Base-by-base conservation (phyloP, 805 yeast species). In the Yarrowia sp. region DNA sequence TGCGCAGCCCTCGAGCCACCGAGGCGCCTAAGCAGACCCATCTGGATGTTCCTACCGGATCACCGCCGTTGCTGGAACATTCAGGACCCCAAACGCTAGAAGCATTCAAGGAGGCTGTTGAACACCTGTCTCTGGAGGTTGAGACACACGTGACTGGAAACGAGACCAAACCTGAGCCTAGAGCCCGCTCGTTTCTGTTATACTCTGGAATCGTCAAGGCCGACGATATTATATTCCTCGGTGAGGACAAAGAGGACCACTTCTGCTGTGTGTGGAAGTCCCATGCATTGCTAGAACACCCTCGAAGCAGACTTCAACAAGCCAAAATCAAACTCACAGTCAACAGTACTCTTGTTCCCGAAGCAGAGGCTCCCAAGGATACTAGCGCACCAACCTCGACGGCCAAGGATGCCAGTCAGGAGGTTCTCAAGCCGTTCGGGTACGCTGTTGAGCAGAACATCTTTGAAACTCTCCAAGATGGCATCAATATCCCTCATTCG, bases 201-300 rank as follows among this genome's bases (percentile, higher is more conserved):
- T 58, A 58, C n/a, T 58, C 64, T 10, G 64, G 64, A 6, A 58
- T 43, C n/a, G 40, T 43, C 39, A 58, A 58, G 40, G 49, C 64
- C 5, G 40, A 30, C 7, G 64, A 58, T 12, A 58, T 58, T 13
- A 33, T 58, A 14, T 58, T 42, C 17, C 19, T 58, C 2, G 64
- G 64, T 2, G 64, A 42, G 3, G 64, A 58, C 33, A 43, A 40
- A 6, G 64, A 58, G 19, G 50, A 43, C 40, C 64, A 58, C 13
- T 58, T 24, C 50, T 58, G 64, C 50, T 58, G 64, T 43, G 64
- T 58, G 30, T 58, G 64, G 64, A 58, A 58, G 33, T 33, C 50
- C 7, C 46, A 46, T 43, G 50, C 64, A 17, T 33, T 58, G 40
- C 14, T 58, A 30, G 64, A 58, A 14, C 64, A 58, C 33, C 64